Base-by-base conservation (phyloP, 805 yeast species). In the Cyberlindnera subsufficiens region DNA sequence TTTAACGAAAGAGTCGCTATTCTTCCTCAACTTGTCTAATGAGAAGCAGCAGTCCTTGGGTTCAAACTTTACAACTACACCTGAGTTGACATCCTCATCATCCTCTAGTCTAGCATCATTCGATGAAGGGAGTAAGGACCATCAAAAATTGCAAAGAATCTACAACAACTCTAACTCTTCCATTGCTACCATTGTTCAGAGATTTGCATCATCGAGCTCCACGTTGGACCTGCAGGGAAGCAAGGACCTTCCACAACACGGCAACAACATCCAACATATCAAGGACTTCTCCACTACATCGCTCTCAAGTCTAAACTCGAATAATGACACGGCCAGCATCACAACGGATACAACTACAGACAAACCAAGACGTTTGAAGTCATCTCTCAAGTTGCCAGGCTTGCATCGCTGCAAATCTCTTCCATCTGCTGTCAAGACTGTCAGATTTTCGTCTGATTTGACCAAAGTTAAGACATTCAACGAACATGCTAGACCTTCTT, bases 401-500 rank as follows among this genome's bases (percentile, higher is more conserved):
- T 49, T 71, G 30, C 50, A 47, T 35, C 60, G 67, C 54, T 69
- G 63, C 43, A 67, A 56, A 50, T 69, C 82, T 0, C 72, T 81
- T 56, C 86, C 82, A 43, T 46, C 53, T 16, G 49, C 65, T 15
- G 38, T 44, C 5, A 81, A 80, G 57, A 74, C 77, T 7, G 89
- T 82, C 34, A 65, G 86, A 42, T 82, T 82, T 59, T 85, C 87
- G 1, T 59, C 74, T 6, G 66, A 75, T 39, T 64, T 82, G 44
- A 80, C 78, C 41, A 78, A 78, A 33, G 73, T 83, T 43, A 82
- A 82, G 59, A 75, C 76, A 54, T 82, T 83, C 56, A 77, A 78
- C 52, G 80, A 79, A 35, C 59, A 63, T 22, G 81, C 76, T 39
- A 75, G 74, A 48, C 88, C 89, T 27, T 68, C 71, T 10, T 72